Conservation (phyloP, 2,329 filamentous ascomycete species). For the Endocalyx cinctus region DNA sequence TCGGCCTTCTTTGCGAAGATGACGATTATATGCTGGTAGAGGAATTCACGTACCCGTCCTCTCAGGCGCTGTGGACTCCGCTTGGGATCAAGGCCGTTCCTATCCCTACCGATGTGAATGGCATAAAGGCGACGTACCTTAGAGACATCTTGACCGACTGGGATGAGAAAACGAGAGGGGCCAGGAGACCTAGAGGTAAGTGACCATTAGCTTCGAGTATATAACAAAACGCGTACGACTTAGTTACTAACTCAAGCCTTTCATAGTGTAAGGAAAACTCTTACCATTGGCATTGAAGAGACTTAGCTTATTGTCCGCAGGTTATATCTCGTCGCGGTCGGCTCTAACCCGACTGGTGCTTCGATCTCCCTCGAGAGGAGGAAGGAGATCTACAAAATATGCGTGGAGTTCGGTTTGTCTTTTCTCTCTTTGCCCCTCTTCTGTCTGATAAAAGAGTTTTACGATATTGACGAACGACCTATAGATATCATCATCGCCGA, state of each 20-base stretch:
- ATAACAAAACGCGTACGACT: too few relatives aligned
- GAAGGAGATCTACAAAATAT: slow-evolving; percentile 24
- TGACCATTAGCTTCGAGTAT: not conserved
- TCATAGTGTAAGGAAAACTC: too few relatives aligned
- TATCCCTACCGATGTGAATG: slow-evolving; percentile 21
- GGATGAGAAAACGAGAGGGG: slow-evolving; percentile 11
- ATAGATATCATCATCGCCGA: slow-evolving; percentile 53
- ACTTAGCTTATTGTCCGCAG: slow-evolving; percentile 1
- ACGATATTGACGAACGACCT: slow-evolving; percentile 13
- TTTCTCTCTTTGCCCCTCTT: not conserved
- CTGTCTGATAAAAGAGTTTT: not conserved
- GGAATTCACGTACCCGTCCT: slow-evolving; percentile 26
- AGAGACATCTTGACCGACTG: slow-evolving; percentile 17
- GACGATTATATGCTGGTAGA: slow-evolving; percentile 25
- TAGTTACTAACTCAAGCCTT: too few relatives aligned
- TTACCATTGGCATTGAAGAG: too few relatives aligned
- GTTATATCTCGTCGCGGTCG: slow-evolving; percentile 38
- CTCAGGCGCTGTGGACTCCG: slow-evolving; percentile 27
- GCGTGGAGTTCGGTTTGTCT: slow-evolving; percentile 27
- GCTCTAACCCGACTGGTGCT: slow-evolving; percentile 66
- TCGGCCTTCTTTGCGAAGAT: slow-evolving; percentile 23
- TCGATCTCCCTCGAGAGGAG: slow-evolving; percentile 56
- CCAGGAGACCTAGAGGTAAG: slow-evolving; percentile 3
- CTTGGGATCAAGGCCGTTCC: slow-evolving; percentile 20
- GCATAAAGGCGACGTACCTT: slow-evolving; percentile 17